Evolutionary conservation across 2,329 filamentous ascomycete species (phyloP).

Genomic region (Ceratocystis eucalypticola): DNA sequence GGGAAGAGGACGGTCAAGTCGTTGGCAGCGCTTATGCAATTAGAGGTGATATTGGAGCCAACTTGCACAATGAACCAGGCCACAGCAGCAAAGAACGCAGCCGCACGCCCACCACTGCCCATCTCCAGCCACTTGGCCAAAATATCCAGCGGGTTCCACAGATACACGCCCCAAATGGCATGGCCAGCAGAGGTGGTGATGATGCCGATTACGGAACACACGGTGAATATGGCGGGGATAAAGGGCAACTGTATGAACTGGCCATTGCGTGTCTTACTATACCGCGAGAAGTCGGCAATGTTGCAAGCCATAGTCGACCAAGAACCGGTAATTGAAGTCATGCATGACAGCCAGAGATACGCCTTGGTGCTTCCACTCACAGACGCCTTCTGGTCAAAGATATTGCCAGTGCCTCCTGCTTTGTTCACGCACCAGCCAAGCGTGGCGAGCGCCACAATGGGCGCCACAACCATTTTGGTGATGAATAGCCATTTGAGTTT

Average conservation of each 20-base stretch:
- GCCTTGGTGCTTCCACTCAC: constrained; percentile 29
- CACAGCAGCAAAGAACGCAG: constrained; percentile 24
- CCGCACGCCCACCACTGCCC: constrained; percentile 24
- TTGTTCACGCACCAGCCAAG: constrained; percentile 30
- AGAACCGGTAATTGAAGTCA: constrained; percentile 36
- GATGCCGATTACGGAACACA: constrained; percentile 35
- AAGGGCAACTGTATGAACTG: constrained; percentile 36
- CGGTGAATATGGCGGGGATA: constrained; percentile 35
- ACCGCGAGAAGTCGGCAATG: constrained; percentile 31
- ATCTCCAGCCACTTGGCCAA: constrained; percentile 30
- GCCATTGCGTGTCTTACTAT: constrained; percentile 30
- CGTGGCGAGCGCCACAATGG: constrained; percentile 20
- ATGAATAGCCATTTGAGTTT: constrained; percentile 32
- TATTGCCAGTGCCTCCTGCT: constrained; percentile 20
- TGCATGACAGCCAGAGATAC: constrained; percentile 29
- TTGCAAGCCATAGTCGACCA: constrained; percentile 38
- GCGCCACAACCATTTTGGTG: constrained; percentile 26
- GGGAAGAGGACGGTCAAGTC: constrained; percentile 25
- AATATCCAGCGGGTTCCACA: constrained; percentile 38
- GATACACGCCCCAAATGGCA: constrained; percentile 32
- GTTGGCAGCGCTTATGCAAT: constrained; percentile 25
- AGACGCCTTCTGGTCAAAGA: constrained; percentile 15
- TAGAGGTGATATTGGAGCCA: constrained; percentile 25
- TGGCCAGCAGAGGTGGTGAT: constrained; percentile 34
- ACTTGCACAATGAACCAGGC: constrained; percentile 25